Percentiles rank a stretch among this genome's conserved stretches.
Conservation (phyloP, 2,329 filamentous ascomycete genomes). For the Stachybotrys chartarum region DNA sequence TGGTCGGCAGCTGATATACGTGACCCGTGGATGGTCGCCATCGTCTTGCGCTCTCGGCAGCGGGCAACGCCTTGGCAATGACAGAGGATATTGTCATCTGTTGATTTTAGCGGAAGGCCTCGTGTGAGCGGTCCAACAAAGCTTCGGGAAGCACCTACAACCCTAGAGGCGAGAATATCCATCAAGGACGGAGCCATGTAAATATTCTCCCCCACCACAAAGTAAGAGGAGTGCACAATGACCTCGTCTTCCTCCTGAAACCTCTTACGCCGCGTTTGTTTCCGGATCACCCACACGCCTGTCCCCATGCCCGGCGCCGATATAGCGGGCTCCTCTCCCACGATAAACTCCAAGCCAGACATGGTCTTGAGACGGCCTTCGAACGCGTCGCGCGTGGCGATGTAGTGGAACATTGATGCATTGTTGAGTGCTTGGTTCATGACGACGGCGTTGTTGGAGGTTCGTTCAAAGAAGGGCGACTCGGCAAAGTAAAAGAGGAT, state of each 20-base stretch:
- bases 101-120: too few species aligned
- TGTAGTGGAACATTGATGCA: constrained; percentile 46
- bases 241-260: constrained; percentile 51
- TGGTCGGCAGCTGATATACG: constrained; percentile 36
- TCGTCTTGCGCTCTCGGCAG: constrained; percentile 40
- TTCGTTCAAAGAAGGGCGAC: constrained; percentile 61
- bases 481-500: constrained; percentile 62
- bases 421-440: constrained; percentile 57
- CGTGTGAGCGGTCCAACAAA: too few species aligned
- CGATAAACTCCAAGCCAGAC: constrained; percentile 60
- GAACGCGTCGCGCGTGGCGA: constrained; percentile 56
- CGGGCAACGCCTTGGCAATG: constrained; percentile 45
- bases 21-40: constrained; percentile 51
- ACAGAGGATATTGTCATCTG: constrained; percentile 49
- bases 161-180: constrained; percentile 51
- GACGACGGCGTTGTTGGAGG: constrained; percentile 60
- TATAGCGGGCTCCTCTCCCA: constrained; percentile 58
- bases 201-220: constrained; percentile 58
- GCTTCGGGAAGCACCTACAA: constrained; percentile 32
- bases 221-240: constrained; percentile 53
- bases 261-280: constrained; percentile 56
- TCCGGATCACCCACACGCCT: constrained; percentile 63
- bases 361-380: constrained; percentile 56
- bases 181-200: constrained; percentile 58
- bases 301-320: constrained; percentile 58